phyloP scores from a whole-genome alignment of 1,284 basidiomycete species.

The Pyrrhoderma lamaoense region DNA sequence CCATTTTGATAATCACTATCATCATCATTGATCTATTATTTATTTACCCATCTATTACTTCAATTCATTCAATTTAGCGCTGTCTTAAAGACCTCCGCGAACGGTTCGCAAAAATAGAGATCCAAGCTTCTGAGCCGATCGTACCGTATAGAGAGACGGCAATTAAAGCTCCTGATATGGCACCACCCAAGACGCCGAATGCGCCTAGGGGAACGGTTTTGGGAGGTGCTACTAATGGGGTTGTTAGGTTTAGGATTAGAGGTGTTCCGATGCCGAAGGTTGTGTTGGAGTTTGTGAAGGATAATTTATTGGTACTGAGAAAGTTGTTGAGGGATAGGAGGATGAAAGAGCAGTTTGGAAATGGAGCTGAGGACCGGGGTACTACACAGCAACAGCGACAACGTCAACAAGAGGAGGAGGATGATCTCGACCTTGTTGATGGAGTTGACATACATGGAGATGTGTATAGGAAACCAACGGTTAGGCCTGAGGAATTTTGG shows the following conservation, averaged over 20 bases:
- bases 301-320: constrained; percentile 59
- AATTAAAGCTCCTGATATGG: constrained; percentile 81
- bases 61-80: constrained; percentile 47
- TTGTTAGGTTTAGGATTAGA: constrained; percentile 80
- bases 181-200: constrained; percentile 69
- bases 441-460: constrained; percentile 50
- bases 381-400: not conserved
- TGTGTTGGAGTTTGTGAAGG: constrained; percentile 69
- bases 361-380: constrained; percentile 19
- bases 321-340: constrained; percentile 44
- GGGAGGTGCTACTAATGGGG: constrained; percentile 60
- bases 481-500: constrained; percentile 81
- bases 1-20: no score
- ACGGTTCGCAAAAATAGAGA: constrained; percentile 88
- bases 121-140: constrained; percentile 91
- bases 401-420: constrained; percentile 20
- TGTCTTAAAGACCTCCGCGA: constrained; percentile 94
- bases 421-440: constrained; percentile 30
- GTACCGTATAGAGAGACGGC: constrained; percentile 98
- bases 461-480: constrained; percentile 51
- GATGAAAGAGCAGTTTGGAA: constrained; percentile 26
- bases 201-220: constrained; percentile 75
- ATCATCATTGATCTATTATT: not conserved
- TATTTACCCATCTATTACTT: not conserved
- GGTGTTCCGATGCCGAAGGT: constrained; percentile 70